Base-by-base conservation (phyloP, 352 stramenopile genomes). In the Poterioochromonas sp. region DNA sequence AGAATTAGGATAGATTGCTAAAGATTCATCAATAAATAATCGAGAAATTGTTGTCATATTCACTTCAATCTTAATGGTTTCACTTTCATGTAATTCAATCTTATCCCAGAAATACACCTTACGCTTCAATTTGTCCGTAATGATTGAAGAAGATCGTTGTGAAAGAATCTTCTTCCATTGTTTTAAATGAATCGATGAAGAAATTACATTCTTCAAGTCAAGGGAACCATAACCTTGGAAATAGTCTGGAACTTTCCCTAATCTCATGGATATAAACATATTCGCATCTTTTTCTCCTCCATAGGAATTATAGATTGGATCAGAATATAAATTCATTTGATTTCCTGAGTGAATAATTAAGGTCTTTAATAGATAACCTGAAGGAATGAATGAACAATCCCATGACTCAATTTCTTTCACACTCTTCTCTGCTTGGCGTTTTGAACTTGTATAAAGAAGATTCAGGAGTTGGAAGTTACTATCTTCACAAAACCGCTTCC, bases 261-360 rank as follows among this genome's bases (percentile, higher is more conserved):
- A n/a, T 43, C 3, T 39, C 3, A 69, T 43, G 8, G 60, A 43
- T 20, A 8, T 8, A 40, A 43, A 22, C 8, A 12, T 8, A 69
- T 8, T 44, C 3, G 2, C 60, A 43, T 29, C 1, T 12, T 20
- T 40, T 26, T 40, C 60, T n/a, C n/a, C n/a, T n/a, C n/a, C n/a
- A n/a, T n/a, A n/a, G n/a, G n/a, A n/a, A n/a, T n/a, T n/a, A 43
- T 44, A 69, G 12, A 29, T 32, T 69, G 60, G 60, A 43, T 69
- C 60, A 11, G 60, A 69, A 26, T 69, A 69, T 69, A 20, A 32
- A 3, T 12, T 8, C 11, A 74, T 34, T 22, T 5, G 65, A 18
- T 88, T 83, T 0, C 85, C 84, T 65, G 86, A 88, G 83, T 91
- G 86, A 8, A 93, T 80, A 26, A 93, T 78, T 22, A 92, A 68